Conservation (phyloP, 139 green algal species). For the Nannochloris sp. region DNA sequence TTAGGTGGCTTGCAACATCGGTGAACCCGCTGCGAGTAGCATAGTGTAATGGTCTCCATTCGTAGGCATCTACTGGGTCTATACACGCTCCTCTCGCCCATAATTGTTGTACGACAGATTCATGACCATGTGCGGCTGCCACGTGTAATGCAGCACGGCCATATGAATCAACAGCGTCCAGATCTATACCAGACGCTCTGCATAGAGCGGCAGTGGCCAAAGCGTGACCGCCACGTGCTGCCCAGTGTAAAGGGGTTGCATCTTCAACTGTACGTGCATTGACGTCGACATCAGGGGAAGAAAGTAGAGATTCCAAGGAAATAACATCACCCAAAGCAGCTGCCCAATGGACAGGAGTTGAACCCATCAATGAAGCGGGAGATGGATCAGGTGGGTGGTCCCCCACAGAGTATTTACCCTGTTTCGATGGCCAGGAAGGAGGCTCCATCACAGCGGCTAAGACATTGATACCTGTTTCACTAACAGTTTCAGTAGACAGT, state of each 20-base stretch:
- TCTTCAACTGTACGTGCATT: constrained; percentile 23
- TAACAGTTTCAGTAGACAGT: background rate
- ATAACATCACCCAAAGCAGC: background rate
- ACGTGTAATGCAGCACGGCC: constrained; percentile 33
- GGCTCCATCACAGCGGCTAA: background rate
- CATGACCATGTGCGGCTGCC: constrained; percentile 19
- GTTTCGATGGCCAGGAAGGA: background rate
- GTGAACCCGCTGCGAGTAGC: constrained; percentile 29
- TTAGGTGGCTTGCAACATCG: constrained; percentile 30
- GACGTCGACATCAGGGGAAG: constrained; percentile 1
- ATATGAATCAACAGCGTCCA: constrained; percentile 27
- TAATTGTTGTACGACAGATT: constrained; percentile 31
- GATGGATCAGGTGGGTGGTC: background rate
- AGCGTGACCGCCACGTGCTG: constrained; percentile 21
- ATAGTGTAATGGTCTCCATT: constrained; percentile 44
- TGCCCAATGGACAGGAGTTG: background rate
- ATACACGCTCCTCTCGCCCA: constrained; percentile 18
- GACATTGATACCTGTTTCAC: background rate
- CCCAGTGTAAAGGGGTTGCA: constrained; percentile 30
- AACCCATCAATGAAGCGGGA: background rate
- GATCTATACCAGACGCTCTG: background rate
- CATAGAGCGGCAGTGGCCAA: constrained; percentile 5
- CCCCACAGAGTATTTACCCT: background rate
- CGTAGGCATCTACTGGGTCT: constrained; percentile 21
- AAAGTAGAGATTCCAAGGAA: background rate